A percentile compares a stretch with the other conserved stretches of the same genome.
phyloP scores from a whole-genome alignment of 2,329 filamentous ascomycete species.

The Penicillium expansum region DNA sequence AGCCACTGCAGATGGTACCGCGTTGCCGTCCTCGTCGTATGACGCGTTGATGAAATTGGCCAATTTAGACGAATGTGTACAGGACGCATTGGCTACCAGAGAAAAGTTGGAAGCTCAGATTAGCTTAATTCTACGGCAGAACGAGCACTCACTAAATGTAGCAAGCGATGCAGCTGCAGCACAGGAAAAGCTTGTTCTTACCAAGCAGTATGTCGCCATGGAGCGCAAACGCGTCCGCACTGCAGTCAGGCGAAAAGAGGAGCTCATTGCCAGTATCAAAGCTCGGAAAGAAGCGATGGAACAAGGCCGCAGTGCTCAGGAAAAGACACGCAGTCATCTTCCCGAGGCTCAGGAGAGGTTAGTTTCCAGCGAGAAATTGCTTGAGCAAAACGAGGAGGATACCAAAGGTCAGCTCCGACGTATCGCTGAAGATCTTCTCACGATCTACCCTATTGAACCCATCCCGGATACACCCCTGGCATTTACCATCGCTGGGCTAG shows the following conservation, averaged over 20 bases:
- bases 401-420: slow-evolving; percentile 84
- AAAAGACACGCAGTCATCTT: slow-evolving; percentile 60
- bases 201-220: slow-evolving; percentile 54
- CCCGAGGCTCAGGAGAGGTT: slow-evolving; percentile 60
- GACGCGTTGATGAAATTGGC: slow-evolving; percentile 83
- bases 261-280: slow-evolving; percentile 65
- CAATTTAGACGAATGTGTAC: slow-evolving; percentile 85
- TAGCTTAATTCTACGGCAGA: slow-evolving; percentile 49
- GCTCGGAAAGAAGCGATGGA: slow-evolving; percentile 66
- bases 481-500: slow-evolving; percentile 78
- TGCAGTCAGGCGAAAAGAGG: slow-evolving; percentile 61
- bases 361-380: slow-evolving; percentile 53
- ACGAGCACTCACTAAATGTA: slow-evolving; percentile 32
- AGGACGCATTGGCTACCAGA: slow-evolving; percentile 78
- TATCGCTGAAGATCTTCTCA: slow-evolving; percentile 76
- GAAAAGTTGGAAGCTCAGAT: slow-evolving; percentile 76
- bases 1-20: slow-evolving; percentile 44
- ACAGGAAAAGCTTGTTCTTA: slow-evolving; percentile 40
- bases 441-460: slow-evolving; percentile 78
- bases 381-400: slow-evolving; percentile 57
- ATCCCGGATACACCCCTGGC: slow-evolving; percentile 62
- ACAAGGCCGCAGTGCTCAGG: slow-evolving; percentile 59
- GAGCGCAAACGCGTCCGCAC: slow-evolving; percentile 66
- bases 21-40: slow-evolving; percentile 73
- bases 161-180: slow-evolving; percentile 38